Percentiles rank a stretch among this genome's conserved stretches.
Evolutionary conservation across 768 basidiomycete species (phyloP).

Genomic region (Kwoniella sp.): DNA sequence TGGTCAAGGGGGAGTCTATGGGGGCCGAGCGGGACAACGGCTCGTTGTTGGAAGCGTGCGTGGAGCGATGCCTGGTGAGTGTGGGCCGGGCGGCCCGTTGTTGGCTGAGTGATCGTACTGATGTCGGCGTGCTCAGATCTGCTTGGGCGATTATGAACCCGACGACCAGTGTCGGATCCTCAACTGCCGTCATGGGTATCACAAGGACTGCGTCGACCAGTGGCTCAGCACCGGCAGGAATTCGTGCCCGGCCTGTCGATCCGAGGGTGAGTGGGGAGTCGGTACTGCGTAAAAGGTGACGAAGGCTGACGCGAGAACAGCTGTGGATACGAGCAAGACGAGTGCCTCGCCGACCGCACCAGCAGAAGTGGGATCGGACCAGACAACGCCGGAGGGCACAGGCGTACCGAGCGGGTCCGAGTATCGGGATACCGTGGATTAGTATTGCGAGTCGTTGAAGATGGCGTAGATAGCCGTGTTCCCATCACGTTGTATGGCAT

Average conservation of each 20-base stretch:
- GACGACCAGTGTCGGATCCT: slow-evolving; percentile 78
- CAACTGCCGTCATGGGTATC: slow-evolving; percentile 83
- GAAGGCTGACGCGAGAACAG: neutral
- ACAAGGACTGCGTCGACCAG: slow-evolving; percentile 73
- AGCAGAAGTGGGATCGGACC: too few species aligned
- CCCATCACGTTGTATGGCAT: too few species aligned
- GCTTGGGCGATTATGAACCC: slow-evolving; percentile 74
- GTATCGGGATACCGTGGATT: too few species aligned
- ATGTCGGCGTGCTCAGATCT: slow-evolving; percentile 55
- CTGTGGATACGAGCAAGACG: slow-evolving; percentile 10
- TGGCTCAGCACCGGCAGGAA: slow-evolving; percentile 83
- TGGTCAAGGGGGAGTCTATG: slow-evolving; percentile 62
- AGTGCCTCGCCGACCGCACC: too few species aligned
- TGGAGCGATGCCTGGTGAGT: slow-evolving; percentile 63
- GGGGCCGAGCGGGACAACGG: slow-evolving; percentile 56
- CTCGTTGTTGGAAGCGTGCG: slow-evolving; percentile 68
- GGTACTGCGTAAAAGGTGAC: neutral
- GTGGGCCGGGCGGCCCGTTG: too few species aligned
- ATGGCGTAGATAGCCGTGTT: too few species aligned
- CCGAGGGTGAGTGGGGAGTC: slow-evolving; percentile 43
- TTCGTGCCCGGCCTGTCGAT: slow-evolving; percentile 87
- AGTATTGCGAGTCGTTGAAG: too few species aligned
- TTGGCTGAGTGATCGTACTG: neutral
- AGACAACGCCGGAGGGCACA: too few species aligned
- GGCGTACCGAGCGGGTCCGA: too few species aligned